phyloP scores from a whole-genome alignment of 2,329 filamentous ascomycete species.

The Penicillium sp. region DNA sequence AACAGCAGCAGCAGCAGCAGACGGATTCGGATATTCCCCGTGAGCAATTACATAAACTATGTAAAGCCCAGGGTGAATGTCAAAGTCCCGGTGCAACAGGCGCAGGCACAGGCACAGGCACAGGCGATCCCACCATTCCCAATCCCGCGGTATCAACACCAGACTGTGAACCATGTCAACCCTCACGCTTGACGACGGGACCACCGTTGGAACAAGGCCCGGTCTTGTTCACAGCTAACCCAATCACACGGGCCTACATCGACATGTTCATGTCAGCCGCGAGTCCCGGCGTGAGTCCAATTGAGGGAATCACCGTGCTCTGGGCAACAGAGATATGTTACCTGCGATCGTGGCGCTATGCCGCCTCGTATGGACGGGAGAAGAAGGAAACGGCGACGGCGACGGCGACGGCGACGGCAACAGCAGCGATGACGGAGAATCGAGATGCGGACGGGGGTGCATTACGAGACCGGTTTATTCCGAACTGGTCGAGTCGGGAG shows the following conservation, averaged over 20 bases:
- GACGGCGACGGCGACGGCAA: constrained; percentile 57
- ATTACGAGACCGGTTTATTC: constrained; percentile 58
- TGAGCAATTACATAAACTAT: constrained; percentile 11
- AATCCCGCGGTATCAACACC: neutral
- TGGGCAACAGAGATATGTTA: constrained; percentile 70
- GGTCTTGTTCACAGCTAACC: constrained; percentile 32
- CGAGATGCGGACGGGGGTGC: constrained; percentile 61
- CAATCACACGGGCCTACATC: constrained; percentile 50
- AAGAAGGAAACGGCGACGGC: constrained; percentile 17
- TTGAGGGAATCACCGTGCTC: constrained; percentile 67
- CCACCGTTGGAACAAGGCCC: constrained; percentile 8
- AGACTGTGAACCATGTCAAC: constrained; percentile 3
- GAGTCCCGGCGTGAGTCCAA: constrained; percentile 46
- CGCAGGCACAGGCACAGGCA: neutral
- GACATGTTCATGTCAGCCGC: constrained; percentile 55
- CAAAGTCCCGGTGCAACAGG: constrained; percentile 9
- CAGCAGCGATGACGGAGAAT: constrained; percentile 8
- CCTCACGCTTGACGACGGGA: neutral
- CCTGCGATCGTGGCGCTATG: constrained; percentile 52
- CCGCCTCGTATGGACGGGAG: constrained; percentile 29
- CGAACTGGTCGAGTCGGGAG: constrained; percentile 60
- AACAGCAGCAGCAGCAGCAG: too few species aligned
- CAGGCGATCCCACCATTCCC: too few species aligned
- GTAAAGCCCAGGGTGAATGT: constrained; percentile 17
- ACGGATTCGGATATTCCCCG: neutral